Evolutionary conservation across 1,139 yeast genomes (phyloP).

Genomic region (Pichia sp.): DNA sequence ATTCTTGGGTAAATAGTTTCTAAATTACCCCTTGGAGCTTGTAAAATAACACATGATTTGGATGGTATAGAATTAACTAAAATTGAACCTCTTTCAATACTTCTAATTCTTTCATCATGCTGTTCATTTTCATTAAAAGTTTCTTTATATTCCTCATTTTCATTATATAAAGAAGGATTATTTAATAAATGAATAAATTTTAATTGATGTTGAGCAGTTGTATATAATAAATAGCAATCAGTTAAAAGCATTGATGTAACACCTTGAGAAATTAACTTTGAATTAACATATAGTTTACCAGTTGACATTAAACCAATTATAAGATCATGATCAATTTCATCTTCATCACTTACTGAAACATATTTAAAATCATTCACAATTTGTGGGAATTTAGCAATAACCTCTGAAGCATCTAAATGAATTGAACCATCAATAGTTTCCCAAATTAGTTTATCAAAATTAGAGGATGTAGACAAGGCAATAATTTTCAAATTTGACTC

Average conservation of each 20-base stretch:
- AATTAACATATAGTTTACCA: constrained; percentile 70
- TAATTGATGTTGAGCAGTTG: constrained; percentile 82
- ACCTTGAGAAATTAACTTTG: constrained; percentile 58
- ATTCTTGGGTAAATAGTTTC: constrained; percentile 93
- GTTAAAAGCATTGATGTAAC: constrained; percentile 79
- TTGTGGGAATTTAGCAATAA: constrained; percentile 54
- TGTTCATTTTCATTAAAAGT: constrained; percentile 12
- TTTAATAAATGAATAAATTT: constrained; percentile 68
- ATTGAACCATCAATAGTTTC: constrained; percentile 65
- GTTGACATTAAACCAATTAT: constrained; percentile 63
- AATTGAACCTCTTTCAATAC: constrained; percentile 85
- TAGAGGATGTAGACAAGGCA: constrained; percentile 49
- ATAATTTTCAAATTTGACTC: constrained; percentile 47
- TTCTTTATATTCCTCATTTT: constrained; percentile 21
- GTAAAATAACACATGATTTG: constrained; percentile 74
- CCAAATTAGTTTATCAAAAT: constrained; percentile 46
- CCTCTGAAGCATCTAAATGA: constrained; percentile 27
- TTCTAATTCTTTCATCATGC: constrained; percentile 77
- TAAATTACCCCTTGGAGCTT: constrained; percentile 93
- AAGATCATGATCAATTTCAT: constrained; percentile 23
- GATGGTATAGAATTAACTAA: constrained; percentile 79
- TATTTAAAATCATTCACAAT: constrained; percentile 61
- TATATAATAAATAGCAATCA: constrained; percentile 67
- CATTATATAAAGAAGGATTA: constrained; percentile 19
- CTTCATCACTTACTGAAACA: constrained; percentile 27